Percentiles rank a stretch among this genome's conserved stretches.
Evolutionary conservation across 2,329 filamentous ascomycete genomes (phyloP).

Genomic region (Microdochium trichocladiopsis): DNA sequence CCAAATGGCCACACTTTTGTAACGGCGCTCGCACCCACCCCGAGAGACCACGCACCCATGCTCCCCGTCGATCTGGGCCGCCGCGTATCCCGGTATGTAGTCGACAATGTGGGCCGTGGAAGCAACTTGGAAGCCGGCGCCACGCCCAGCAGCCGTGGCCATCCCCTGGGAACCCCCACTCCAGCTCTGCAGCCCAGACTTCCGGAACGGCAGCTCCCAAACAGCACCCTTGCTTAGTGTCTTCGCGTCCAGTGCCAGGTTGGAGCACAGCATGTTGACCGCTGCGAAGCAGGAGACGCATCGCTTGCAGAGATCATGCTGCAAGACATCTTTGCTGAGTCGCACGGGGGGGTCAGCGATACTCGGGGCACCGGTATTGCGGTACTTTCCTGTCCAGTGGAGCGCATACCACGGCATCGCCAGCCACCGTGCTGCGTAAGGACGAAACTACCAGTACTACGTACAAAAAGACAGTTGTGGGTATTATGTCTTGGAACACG

Average conservation of each 20-base stretch:
- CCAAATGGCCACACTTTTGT: too few relatives aligned
- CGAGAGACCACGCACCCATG: background rate
- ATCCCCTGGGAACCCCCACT: background rate
- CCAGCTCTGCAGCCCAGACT: background rate
- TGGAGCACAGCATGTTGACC: too few relatives aligned
- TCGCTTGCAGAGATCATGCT: background rate
- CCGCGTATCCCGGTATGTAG: background rate
- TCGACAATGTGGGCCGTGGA: background rate
- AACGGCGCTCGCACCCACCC: background rate
- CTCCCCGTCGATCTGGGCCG: background rate
- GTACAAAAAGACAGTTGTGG: background rate
- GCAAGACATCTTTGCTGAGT: background rate
- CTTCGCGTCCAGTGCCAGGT: too few relatives aligned
- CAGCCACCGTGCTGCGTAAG: too few relatives aligned
- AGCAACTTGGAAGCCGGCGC: background rate
- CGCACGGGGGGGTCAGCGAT: background rate
- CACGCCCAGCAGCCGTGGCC: background rate
- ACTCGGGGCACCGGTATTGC: background rate
- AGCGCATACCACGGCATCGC: too few relatives aligned
- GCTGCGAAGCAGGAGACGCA: background rate
- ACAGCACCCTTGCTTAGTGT: too few relatives aligned
- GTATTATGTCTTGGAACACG: background rate
- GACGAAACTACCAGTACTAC: too few relatives aligned
- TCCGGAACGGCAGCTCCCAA: background rate
- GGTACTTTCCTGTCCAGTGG: background rate